phyloP scores from a whole-genome alignment of 306 rosid species.

The Castanopsis chinensis region DNA sequence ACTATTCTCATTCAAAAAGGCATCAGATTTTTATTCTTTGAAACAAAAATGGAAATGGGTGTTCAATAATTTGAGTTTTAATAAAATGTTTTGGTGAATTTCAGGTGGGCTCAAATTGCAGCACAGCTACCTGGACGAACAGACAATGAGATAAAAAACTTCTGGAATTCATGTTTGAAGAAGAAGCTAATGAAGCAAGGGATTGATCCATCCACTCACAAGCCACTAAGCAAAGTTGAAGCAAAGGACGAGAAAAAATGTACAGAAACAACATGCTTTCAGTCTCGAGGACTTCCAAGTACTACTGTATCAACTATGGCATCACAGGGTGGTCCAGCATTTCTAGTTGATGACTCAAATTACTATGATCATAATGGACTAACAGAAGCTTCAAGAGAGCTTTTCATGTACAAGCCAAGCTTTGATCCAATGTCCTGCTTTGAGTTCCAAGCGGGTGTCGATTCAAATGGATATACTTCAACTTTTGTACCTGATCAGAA shows the following conservation, averaged over 20 bases:
- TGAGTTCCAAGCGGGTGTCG: conserved; percentile 44
- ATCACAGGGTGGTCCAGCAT: conserved; percentile 52
- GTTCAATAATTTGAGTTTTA: not conserved
- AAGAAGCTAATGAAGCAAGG: conserved; percentile 96
- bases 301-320: conserved; percentile 21
- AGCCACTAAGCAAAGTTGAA: conserved; percentile 49
- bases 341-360: conserved; percentile 46
- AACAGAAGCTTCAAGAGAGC: conserved; percentile 47
- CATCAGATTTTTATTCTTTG: not conserved
- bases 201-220: conserved; percentile 87
- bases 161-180: conserved; percentile 92
- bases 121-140: conserved; percentile 96
- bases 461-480: conserved; percentile 31
- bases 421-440: conserved; percentile 57
- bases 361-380: conserved; percentile 37
- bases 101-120: conserved; percentile 98
- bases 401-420: conserved; percentile 33
- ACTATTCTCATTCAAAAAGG: not conserved
- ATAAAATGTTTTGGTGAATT: not conserved
- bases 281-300: conserved; percentile 21
- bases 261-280: conserved; percentile 34
- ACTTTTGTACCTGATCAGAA: conserved; percentile 21
- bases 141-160: conserved; percentile 91
- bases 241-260: conserved; percentile 37
- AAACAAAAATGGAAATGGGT: conserved; percentile 10